phyloP scores from a whole-genome alignment of 1,139 yeast genomes.

The Yamadazyma conglobata region DNA sequence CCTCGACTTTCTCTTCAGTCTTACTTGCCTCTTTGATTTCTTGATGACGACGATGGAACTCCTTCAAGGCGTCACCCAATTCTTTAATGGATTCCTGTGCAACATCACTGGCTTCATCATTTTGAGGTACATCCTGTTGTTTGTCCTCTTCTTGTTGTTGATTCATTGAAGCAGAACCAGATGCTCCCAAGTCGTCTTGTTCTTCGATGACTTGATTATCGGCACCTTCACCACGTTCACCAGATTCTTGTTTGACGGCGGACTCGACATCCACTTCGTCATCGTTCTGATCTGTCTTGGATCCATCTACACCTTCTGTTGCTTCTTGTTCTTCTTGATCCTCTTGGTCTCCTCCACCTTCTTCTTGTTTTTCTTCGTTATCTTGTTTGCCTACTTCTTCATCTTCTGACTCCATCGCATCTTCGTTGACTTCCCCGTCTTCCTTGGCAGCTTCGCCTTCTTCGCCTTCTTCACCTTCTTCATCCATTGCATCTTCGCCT shows the following conservation, averaged over 20 bases:
- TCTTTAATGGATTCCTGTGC: conserved; percentile 83
- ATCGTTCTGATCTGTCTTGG: conserved; percentile 53
- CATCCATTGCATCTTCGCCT: conserved; percentile 16
- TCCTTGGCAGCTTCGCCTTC: conserved; percentile 19
- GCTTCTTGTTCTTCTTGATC: conserved; percentile 26
- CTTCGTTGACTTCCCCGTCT: conserved; percentile 18
- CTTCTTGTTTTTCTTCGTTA: conserved; percentile 18
- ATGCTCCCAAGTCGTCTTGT: conserved; percentile 65
- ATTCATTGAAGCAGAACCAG: conserved; percentile 57
- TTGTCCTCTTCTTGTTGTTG: conserved; percentile 23
- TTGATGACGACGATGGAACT: conserved; percentile 86
- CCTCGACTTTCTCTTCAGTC: conserved; percentile 34
- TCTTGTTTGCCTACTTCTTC: conserved; percentile 23
- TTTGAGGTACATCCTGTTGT: conserved; percentile 30
- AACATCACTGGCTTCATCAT: conserved; percentile 64
- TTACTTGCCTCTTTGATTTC: conserved; percentile 69
- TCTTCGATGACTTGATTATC: conserved; percentile 67
- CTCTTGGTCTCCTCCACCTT: conserved; percentile 24
- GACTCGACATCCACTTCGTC: conserved; percentile 57
- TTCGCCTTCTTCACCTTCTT: conserved; percentile 17
- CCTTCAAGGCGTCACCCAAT: conserved; percentile 86
- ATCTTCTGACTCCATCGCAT: conserved; percentile 19
- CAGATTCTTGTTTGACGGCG: conserved; percentile 69
- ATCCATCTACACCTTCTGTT: conserved; percentile 43
- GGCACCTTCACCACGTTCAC: conserved; percentile 74